Percentiles rank a stretch among this genome's conserved stretches.
These are phyloP conservation scores for Russula vinacea DNA, from an alignment of 768 basidiomycete species.

Conservation along the genomic window DNA sequence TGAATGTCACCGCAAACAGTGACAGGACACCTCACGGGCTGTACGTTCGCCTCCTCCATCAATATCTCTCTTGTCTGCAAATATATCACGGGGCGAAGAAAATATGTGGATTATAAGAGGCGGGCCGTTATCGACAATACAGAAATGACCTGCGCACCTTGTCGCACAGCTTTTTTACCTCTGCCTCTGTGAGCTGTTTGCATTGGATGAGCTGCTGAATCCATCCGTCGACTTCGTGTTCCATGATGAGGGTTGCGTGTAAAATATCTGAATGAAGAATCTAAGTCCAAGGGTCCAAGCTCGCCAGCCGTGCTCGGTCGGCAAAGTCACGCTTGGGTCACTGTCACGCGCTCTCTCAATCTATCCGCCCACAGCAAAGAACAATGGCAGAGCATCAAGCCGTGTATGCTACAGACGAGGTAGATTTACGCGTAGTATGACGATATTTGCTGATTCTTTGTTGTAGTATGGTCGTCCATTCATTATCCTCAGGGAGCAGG, in stretches of 20 bases:
- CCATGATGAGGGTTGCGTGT: constrained; percentile 37
- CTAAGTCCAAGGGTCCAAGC: constrained; percentile 19
- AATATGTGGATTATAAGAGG: constrained; percentile 28
- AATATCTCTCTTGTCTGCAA: constrained; percentile 91
- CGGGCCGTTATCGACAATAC: constrained; percentile 35
- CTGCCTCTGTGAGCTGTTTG: constrained; percentile 91
- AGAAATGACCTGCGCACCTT: constrained; percentile 61
- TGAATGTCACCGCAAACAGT: constrained; percentile 99
- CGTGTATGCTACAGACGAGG: constrained; percentile 86
- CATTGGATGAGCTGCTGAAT: constrained; percentile 95
- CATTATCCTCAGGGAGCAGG: constrained; percentile 93
- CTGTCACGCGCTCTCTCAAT: constrained; percentile 2
- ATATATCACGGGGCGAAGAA: constrained; percentile 19
- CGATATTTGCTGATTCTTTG: constrained; percentile 10
- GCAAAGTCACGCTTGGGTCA: constrained; percentile 15
- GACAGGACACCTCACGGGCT: constrained; percentile 96
- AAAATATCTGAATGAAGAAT: constrained; percentile 24
- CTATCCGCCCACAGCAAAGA: background rate
- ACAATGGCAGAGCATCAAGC: constrained; percentile 53
- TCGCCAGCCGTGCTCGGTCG: constrained; percentile 7
- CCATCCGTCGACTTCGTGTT: constrained; percentile 90
- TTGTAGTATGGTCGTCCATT: constrained; percentile 90
- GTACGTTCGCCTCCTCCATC: constrained; percentile 99
- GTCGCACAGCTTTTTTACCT: constrained; percentile 98
- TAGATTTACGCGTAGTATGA: constrained; percentile 32